Evolutionary conservation across 345 rosid species (phyloP).

Genomic region (Boechera stricta): DNA sequence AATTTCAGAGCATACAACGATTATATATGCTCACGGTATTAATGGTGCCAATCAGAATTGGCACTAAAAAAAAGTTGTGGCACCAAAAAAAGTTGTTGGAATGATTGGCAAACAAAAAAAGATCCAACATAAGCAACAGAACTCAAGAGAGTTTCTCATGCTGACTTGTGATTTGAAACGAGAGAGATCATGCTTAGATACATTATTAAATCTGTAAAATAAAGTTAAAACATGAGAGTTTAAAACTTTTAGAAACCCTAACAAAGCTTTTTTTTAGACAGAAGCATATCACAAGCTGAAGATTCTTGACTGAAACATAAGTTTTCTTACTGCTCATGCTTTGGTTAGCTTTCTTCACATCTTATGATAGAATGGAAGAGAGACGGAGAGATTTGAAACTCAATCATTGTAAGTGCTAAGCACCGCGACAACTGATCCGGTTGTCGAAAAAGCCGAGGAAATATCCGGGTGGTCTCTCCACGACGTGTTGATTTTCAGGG

Average conservation of each 20-base stretch:
- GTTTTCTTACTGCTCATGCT: constrained; percentile 22
- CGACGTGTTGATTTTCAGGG: constrained; percentile 68
- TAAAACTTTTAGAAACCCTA: not conserved
- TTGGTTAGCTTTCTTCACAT: constrained; percentile 45
- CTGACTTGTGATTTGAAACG: not conserved
- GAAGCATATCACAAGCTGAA: constrained; percentile 17
- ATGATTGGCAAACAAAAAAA: not conserved
- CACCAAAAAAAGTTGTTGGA: not conserved
- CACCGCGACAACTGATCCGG: constrained; percentile 84
- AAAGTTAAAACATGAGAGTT: constrained; percentile 12
- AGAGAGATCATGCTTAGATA: constrained; percentile 14
- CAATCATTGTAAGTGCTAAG: constrained; percentile 68
- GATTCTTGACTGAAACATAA: constrained; percentile 13
- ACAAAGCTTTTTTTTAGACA: constrained; percentile 22
- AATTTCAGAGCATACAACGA: constrained; percentile 19
- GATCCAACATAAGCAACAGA: not conserved
- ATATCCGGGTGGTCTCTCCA: constrained; percentile 89
- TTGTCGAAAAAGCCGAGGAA: constrained; percentile 69
- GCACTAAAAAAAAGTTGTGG: not conserved
- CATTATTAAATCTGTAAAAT: constrained; percentile 22
- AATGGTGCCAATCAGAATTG: constrained; percentile 4
- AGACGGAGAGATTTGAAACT: constrained; percentile 14
- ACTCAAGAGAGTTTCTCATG: not conserved
- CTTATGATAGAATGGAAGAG: constrained; percentile 17
- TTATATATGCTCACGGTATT: not conserved